Base-by-base conservation (phyloP, 768 basidiomycete species). In the Mrakia blollopis region DNA sequence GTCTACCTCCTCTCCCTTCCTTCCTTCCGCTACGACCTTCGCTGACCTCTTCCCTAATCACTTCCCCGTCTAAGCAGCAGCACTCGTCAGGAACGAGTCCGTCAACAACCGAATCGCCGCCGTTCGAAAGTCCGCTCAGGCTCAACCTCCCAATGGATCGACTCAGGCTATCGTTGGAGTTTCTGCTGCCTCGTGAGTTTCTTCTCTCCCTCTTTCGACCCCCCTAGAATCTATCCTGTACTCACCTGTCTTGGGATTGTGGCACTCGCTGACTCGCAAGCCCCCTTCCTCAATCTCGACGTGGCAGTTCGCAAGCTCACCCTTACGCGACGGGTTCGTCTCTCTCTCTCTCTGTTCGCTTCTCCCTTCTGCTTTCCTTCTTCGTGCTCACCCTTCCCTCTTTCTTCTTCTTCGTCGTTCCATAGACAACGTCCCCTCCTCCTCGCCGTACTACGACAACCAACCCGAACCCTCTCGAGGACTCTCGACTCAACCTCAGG, bases 131-230 rank as follows among this genome's bases (percentile, higher is more conserved):
- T 70, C 73, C 35, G n/a, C 54, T 25, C 77, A 78, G 68, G 72
- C 71, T 23, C 70, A 61, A 11, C 62, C 71, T 25, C 67, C 62
- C 73, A 78, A 78, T 50, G 77, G 73, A 52, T 74, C 73, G 54
- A 78, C 77, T 16, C 77, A 78, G 68, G 77, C 77, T 61, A 78
- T 78, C 57, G 77, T 75, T 52, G 76, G 76, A 28, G 77, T 78
- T 16, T 47, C 41, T 11, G 77, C 77, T 28, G 68, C 77, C 16
- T 78, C 77, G 77, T 78, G 67, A 70, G 77, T 74, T 50, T 10
- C 16, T 14, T 61, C 69, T 44, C 44, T 67, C 21, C 18, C 30
- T 67, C 11, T 25, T 8, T 41, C n/a, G 13, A 44, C 21, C 16
- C 14, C 7, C 32, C n/a, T n/a, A n/a, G 37, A 25, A 39, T 41